These are phyloP conservation scores for Paraconiothyrium brasiliense DNA, from an alignment of 2,329 filamentous ascomycete genomes.

Conservation along the genomic window DNA sequence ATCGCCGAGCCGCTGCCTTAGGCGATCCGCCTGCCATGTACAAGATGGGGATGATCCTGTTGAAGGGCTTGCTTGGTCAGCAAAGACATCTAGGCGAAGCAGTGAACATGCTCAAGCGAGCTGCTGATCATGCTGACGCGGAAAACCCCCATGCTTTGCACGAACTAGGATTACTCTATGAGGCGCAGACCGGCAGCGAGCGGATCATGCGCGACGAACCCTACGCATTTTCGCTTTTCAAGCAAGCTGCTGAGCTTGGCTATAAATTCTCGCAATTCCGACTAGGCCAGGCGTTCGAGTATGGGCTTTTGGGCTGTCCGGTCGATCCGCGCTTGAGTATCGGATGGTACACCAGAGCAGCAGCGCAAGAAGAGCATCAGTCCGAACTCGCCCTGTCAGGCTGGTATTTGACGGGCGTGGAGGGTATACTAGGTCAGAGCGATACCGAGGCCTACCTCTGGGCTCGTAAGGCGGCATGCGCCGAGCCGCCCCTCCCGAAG, in stretches of 20 bases:
- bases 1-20: constrained; percentile 87
- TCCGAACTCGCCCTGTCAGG: constrained; percentile 71
- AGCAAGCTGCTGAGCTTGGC: constrained; percentile 84
- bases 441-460: constrained; percentile 97
- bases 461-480: constrained; percentile 90
- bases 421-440: constrained; percentile 87
- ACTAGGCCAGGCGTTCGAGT: constrained; percentile 88
- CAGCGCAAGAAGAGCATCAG: constrained; percentile 93
- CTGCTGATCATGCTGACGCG: constrained; percentile 83
- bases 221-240: constrained; percentile 84
- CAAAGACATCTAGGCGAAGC: constrained; percentile 83
- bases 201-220: constrained; percentile 80
- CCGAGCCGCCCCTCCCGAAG: constrained; percentile 79
- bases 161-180: constrained; percentile 75
- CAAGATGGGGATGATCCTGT: constrained; percentile 94
- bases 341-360: constrained; percentile 91
- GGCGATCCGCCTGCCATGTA: constrained; percentile 97
- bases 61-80: constrained; percentile 94
- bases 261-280: constrained; percentile 97
- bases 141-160: constrained; percentile 97
- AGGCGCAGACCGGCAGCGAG: constrained; percentile 68
- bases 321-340: constrained; percentile 88
- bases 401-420: constrained; percentile 90
- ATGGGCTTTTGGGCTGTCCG: constrained; percentile 81
- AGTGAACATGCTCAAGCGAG: constrained; percentile 90